Base-by-base conservation (phyloP, 2,329 filamentous ascomycete genomes). In the Seiridium cupressi region DNA sequence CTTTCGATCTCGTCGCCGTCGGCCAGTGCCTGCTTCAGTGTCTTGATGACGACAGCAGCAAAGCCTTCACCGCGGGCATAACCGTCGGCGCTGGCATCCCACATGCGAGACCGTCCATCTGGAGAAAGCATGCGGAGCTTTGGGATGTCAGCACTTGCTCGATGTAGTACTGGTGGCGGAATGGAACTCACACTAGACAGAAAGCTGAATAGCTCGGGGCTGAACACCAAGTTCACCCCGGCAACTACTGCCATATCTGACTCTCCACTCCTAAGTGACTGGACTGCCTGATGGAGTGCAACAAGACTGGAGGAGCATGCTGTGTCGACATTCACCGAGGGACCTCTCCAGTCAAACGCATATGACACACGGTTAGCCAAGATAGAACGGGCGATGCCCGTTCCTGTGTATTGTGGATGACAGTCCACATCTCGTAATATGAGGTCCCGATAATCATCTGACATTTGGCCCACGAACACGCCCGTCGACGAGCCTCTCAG, bases 61-160 rank as follows among this genome's bases (percentile, higher is more conserved):
- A 75, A 66, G 0, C 77, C 82, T 60, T 86, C 83, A 0, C 76
- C 81, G 2, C 81, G 72, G 5, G 75, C 81, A 61, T 84, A 86
- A 0, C 83, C 84, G 58, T 81, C 75, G 1, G 77, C 81, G 3
- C 67, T 65, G 3, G 69, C 62, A 53, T 78, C 76, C 56, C 73
- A 78, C 8, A 66, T 67, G 31, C n/a, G 35, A 18, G 6, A 57
- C 7, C 10, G 5, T 5, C 11, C 11, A 35, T 53, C 3, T 13
- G 26, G 26, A 5, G 26, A 53, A 13, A 53, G 26, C 26, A 10
- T n/a, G 31, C 32, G 5, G 9, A 51, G 46, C 46, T 18, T 48
- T 26, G 18, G 18, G 2, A 26, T 26, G 18, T 26, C 18, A 26
- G 18, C 18, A 26, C 2, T 2, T 26, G 18, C 18, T 26, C 18